Evolutionary conservation across 345 rosid species (phyloP), one percentile per base, ranked within the genome.

Genomic region (Limnanthes douglasii): DNA sequence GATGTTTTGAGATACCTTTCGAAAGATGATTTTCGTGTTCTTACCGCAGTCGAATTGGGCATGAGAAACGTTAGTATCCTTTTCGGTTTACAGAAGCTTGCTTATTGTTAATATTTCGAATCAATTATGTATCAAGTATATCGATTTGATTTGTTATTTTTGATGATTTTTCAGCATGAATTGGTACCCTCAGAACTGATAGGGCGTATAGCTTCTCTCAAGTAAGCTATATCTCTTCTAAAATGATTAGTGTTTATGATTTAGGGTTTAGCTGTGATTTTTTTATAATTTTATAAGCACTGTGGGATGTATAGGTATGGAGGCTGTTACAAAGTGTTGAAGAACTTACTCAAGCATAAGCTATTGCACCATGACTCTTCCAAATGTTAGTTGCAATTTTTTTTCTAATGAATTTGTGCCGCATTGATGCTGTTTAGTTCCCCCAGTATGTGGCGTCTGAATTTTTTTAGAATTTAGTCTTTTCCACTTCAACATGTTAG

Each of bases 21-120:
- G 1, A 84, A 74, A 46, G 98, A 80, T 53, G 94, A 90, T 60
- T 84, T 90, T 46, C 72, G 79, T 65, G 86, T 90, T 65, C 75
- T 90, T 30, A 79, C 95, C 3, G 92, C 94, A 0, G 95, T 88
- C 3, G 95, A 88, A 53, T 68, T 74, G 97, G 97, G 92, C 53
- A 79, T 72, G 95, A 54, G 95, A 39, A 83, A 83, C 40, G 93
- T 85, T 1, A 11, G 77, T 62, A 10, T 26, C 13, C 18, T 27
- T 15, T 8, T 2, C 32, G 17, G n/a, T n/a, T n/a, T n/a, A n/a
- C n/a, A n/a, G n/a, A n/a, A n/a, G n/a, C n/a, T n/a, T n/a, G n/a
- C n/a, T n/a, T n/a, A n/a, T n/a, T n/a, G n/a, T n/a, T n/a, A n/a
- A n/a, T n/a, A n/a, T n/a, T n/a, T n/a, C n/a, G n/a, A n/a, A n/a